Evolutionary conservation across 1,139 yeast species (phyloP), one percentile per base, ranked within the genome.

Genomic region (Protomyces inundatus): DNA sequence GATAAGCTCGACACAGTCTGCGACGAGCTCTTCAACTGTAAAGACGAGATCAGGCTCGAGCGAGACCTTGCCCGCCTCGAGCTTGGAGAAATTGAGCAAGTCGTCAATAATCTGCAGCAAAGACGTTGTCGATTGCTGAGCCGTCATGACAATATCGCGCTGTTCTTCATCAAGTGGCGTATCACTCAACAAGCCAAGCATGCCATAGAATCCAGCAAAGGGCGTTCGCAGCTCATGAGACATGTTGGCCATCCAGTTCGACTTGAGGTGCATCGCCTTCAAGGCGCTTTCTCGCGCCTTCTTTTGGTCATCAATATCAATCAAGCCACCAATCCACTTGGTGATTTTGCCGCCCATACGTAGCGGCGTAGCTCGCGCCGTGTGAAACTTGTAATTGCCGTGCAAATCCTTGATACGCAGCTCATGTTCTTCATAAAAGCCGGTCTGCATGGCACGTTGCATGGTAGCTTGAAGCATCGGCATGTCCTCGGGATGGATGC

Each of bases 141-240:
- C 90, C 70, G 88, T 87, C 53, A 87, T 85, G 66, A 87, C 80
- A 87, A 86, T 87, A 75, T 87, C 91, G 69, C 90, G 78, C 74
- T 87, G 93, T 70, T 87, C 87, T 70, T 85, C 90, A 6, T 88
- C 84, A 68, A 87, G 76, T 67, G 85, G 89, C 3, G 95, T 87
- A 69, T 87, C 93, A 64, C 87, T 78, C 5, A 96, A 88, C 68
- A 90, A 87, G 12, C 93, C 86, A 0, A 95, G 88, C 96, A 90
- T 89, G 67, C 97, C 97, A 56, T 90, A 78, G 35, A 90, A 90
- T 74, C 97, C 97, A 75, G 90, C 90, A 69, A 90, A 77, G 3
- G 97, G 97, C 0, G 97, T 90, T 69, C 97, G 81, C 72, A 90
- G 81, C 75, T 90, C 97, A 73, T 90, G 97, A 6, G 48, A 42